Conservation (phyloP, 139 green algal species). For the Coelastrella sp. region DNA sequence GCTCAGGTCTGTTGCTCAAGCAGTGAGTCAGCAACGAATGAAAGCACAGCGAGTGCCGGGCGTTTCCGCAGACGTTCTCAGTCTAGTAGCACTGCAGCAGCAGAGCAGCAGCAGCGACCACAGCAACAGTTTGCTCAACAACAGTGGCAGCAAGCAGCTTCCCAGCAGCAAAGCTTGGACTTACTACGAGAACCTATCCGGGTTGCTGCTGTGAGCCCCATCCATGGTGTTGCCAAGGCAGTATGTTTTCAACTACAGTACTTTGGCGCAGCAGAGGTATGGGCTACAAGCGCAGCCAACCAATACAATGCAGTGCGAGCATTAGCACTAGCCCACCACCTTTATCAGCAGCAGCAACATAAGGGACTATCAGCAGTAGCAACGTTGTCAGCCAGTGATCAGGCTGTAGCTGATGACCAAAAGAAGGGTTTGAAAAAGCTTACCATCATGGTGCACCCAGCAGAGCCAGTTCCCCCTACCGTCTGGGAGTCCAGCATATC, state of each 20-base stretch:
- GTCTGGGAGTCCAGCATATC: background rate
- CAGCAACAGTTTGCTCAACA: background rate
- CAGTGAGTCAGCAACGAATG: too few relatives aligned
- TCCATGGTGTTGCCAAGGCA: background rate
- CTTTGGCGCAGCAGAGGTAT: conserved; percentile 4
- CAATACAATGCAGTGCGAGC: conserved; percentile 22
- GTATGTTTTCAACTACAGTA: background rate
- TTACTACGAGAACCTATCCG: background rate
- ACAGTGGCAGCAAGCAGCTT: background rate
- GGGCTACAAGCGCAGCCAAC: conserved; percentile 32
- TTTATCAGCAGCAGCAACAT: background rate
- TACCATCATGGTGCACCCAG: background rate
- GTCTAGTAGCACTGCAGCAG: too few relatives aligned
- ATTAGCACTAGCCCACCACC: background rate
- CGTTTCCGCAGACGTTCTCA: too few relatives aligned
- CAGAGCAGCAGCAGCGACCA: too few relatives aligned
- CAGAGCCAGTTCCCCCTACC: background rate
- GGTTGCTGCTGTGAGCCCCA: background rate
- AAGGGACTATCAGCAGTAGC: background rate
- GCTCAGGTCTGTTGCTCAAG: too few relatives aligned
- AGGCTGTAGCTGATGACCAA: conserved; percentile 26
- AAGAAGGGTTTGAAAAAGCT: conserved; percentile 19
- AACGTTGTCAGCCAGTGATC: conserved; percentile 5
- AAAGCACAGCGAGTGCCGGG: too few relatives aligned
- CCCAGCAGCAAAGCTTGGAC: background rate